Conservation (phyloP, 2,329 filamentous ascomycete species). For the Drechslerella stenobrocha region DNA sequence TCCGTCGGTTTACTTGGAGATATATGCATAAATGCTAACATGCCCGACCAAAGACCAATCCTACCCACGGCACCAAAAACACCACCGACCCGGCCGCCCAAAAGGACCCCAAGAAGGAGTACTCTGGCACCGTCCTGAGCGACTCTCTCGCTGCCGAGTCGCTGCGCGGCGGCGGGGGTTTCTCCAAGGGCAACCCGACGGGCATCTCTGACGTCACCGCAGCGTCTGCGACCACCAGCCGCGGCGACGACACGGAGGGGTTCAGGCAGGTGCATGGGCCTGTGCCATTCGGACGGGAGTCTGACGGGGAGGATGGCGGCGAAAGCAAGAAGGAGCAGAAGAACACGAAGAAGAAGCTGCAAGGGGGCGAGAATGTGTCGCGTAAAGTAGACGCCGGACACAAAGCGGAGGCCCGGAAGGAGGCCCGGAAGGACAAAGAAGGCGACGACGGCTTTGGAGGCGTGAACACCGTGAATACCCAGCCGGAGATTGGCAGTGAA, state of each 20-base stretch:
- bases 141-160: slow-evolving; percentile 52
- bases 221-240: slow-evolving; percentile 36
- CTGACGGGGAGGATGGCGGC: slow-evolving; percentile 9
- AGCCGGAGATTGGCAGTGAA: slow-evolving; percentile 46
- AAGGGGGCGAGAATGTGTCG: no score
- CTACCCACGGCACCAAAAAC: slow-evolving; percentile 49
- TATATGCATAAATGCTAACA: not conserved
- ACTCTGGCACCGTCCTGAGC: slow-evolving; percentile 47
- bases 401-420: no score
- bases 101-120: slow-evolving; percentile 46
- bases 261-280: slow-evolving; percentile 27
- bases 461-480: slow-evolving; percentile 39
- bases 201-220: slow-evolving; percentile 40
- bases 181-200: slow-evolving; percentile 49
- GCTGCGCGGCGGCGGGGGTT: slow-evolving; percentile 39
- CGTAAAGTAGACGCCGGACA: no score
- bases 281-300: not conserved
- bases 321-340: no score
- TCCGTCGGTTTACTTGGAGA: not conserved
- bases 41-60: slow-evolving; percentile 38
- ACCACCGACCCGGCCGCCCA: slow-evolving; percentile 32
- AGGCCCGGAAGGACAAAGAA: not conserved
- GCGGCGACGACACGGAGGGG: slow-evolving; percentile 37
- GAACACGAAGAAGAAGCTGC: no score
- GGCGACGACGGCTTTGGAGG: slow-evolving; percentile 24